Evolutionary conservation across 169 alveolate genomes (phyloP), one percentile per base, ranked within the genome.

Genomic region (Cryptosporidium sp.): DNA sequence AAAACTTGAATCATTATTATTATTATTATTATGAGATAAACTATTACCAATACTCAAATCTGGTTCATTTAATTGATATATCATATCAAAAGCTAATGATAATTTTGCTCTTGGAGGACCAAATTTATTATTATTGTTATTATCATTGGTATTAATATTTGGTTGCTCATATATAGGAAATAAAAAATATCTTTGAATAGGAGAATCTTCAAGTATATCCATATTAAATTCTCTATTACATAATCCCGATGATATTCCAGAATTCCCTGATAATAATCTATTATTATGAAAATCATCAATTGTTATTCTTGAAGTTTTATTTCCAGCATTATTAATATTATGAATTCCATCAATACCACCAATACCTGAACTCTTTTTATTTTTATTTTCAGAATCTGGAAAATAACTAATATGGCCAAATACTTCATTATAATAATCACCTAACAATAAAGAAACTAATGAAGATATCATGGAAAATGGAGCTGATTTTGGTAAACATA

Each of bases 111-210:
- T 80, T 44, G 89, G 89, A 21, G 89, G 80, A 39, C 89, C 80
- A 80, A 80, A 61, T 29, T 21, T 23, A 10, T 48, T 31, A 14
- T 67, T 48, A 18, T 58, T 31, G 9, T 6, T 23, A 18, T 31
- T 23, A 53, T 12, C 29, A 6, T 53, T 29, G 0, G 62, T 53
- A 53, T 16, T 53, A 4, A 23, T n/a, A n/a, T 14, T 26, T n/a
- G 89, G 75, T 52, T 80, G 89, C 29, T 80, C 89, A 62, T 80
- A 80, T 42, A 80, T 80, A 37, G 89, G 52, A 26, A 44, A 42
- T 62, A 80, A 62, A 10, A 29, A 33, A 26, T 80, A 80, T 42
- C 89, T 60, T 62, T 80, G 89, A 26, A 80, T 60, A 10, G 71
- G 70, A 35, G 48, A 29, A 23, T 73, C 71, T 8, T 26, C 26